Evolutionary conservation across 306 rosid species (phyloP), one percentile per base, ranked within the genome.

Genomic region (Dryas alaskensis): DNA sequence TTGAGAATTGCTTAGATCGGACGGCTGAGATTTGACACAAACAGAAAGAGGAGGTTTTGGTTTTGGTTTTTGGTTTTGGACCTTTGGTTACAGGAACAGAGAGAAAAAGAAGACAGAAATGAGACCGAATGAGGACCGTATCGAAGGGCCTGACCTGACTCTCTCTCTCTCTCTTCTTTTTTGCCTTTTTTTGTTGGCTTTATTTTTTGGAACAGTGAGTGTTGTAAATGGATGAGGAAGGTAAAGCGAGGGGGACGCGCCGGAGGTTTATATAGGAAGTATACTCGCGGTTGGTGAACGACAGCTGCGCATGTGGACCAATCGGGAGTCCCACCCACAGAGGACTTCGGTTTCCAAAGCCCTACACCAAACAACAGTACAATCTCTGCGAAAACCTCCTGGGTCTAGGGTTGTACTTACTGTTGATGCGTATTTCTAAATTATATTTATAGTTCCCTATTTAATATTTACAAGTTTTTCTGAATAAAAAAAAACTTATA

Each of bases 81-180:
- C 22, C 22, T 22, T 22, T 22, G 31, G 74, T 76, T 42, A 80
- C 61, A 75, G 66, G 80, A 81, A 67, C 79, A 76, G 44, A 76
- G 78, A 79, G 69, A 43, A 70, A 64, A 63, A 44, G 74, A 37
- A 79, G 77, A 78, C 78, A 61, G 81, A 77, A 77, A 84, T 86
- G 94, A 88, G 95, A 79, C 89, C 79, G 49, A 70, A 67, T 49
- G 67, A 76, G 80, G 86, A 72, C 89, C 92, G 89, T 76, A 87
- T 84, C 86, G 75, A 82, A 64, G 57, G 62, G 72, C 73, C 73
- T 70, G 80, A 66, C 81, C 84, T 77, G 71, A 69, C 81, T 22
- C 55, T 7, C 39, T 16, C 40, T 13, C 45, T 16, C 40, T 13
- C 58, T 16, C 22, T 48, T 1, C 17, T 54, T 45, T 14, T 6